phyloP scores from a whole-genome alignment of 768 basidiomycete species.

The Scleroderma citrinum region DNA sequence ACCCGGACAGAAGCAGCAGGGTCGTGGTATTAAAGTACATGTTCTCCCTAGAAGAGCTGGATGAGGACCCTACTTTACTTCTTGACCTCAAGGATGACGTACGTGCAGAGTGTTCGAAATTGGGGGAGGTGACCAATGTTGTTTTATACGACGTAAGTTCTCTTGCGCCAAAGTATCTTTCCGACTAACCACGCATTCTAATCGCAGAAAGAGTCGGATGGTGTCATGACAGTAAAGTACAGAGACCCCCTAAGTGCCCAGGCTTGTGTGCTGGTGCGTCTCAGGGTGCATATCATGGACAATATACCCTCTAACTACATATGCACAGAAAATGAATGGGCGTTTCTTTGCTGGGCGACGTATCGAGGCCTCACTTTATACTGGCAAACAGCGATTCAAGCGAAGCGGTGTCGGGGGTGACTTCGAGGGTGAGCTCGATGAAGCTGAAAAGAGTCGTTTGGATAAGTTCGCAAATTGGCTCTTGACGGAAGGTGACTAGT shows the following conservation, averaged over 20 bases:
- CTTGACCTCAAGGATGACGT: slow-evolving; percentile 96
- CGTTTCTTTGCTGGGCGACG: slow-evolving; percentile 83
- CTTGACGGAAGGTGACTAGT: slow-evolving; percentile 68
- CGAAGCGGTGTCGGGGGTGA: slow-evolving; percentile 69
- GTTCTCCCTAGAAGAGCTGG: slow-evolving; percentile 84
- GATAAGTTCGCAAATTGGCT: slow-evolving; percentile 89
- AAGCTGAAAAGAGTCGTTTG: slow-evolving; percentile 76
- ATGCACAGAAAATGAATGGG: slow-evolving; percentile 83
- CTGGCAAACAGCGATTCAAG: slow-evolving; percentile 76
- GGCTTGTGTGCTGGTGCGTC: slow-evolving; percentile 79
- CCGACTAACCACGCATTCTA: not conserved
- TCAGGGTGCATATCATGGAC: not conserved
- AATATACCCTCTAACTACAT: not conserved
- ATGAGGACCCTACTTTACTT: slow-evolving; percentile 77
- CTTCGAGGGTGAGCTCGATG: slow-evolving; percentile 56
- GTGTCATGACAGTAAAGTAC: slow-evolving; percentile 96
- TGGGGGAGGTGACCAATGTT: slow-evolving; percentile 95
- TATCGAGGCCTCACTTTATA: slow-evolving; percentile 76
- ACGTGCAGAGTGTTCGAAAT: slow-evolving; percentile 80
- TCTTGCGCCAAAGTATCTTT: slow-evolving; percentile 1
- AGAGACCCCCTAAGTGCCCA: slow-evolving; percentile 87
- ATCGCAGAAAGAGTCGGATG: slow-evolving; percentile 80
- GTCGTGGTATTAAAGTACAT: slow-evolving; percentile 94
- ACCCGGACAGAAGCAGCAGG: slow-evolving; percentile 52
- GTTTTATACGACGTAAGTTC: slow-evolving; percentile 84